Evolutionary conservation across 2,329 filamentous ascomycete species (phyloP), one percentile per base, ranked within the genome.

Genomic region (Microsporum audouinii): DNA sequence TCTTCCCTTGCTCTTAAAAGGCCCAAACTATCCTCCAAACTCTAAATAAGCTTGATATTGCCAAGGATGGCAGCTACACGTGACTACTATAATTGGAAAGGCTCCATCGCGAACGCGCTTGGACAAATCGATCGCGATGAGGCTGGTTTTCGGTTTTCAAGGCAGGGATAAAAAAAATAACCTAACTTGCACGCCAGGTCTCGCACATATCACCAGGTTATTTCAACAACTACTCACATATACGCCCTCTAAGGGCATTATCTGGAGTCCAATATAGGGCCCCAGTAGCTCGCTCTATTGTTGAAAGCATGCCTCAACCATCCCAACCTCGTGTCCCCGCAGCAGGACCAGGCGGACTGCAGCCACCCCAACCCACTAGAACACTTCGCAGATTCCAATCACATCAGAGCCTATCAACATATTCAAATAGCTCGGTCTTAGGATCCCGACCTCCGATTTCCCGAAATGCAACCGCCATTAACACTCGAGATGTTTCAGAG

Each of bases 311-410:
- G 49, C 49, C 49, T 53, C 49, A 62, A 57, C 51, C 58, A 2
- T 60, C 63, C 29, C 59, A 65, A 23, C 57, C 62, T 39, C 55
- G 55, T 23, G 55, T 39, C 38, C 55, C 55, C 38, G 34, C 55
- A 23, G 17, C 17, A 38, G 55, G 3, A 27, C 12, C 55, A 31
- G 55, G 55, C 55, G 55, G 55, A 41, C 33, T 57, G 55, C 34
- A 38, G 38, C 55, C 55, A 33, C 84, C 85, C 49, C 81, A 84
- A 64, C 84, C 84, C 31, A 83, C 85, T 70, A 83, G 87, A 68
- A 81, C 83, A 55, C 79, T 91, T 63, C 83, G 88, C 66, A 86
- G 87, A 71, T 83, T 89, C 34, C 87, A 90, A 73, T 91, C 88
- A 36, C 87, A 88, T 58, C 87, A 90, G 62, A 70, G 76, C 79